Evolutionary conservation across 768 basidiomycete genomes (phyloP), one percentile per base, ranked within the genome.

Genomic region (Boletus sp.): DNA sequence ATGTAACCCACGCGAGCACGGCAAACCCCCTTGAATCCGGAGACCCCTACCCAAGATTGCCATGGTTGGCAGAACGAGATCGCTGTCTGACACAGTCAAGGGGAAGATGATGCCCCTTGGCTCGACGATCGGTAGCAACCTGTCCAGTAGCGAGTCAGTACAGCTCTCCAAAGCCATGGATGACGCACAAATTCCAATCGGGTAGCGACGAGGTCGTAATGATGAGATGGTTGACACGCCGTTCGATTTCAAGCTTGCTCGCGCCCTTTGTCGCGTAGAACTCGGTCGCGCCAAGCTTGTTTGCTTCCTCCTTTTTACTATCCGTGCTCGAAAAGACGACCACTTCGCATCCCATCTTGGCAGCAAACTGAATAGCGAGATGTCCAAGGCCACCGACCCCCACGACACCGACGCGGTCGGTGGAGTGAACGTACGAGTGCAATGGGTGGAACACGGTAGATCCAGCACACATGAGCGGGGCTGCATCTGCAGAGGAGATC

Each of bases 321-420:
- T 76, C 71, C 0, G 73, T 69, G 28, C 67, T 47, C 6, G 73
- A 75, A 32, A 76, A 71, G 6, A 71, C 75, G 47, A 72, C 67
- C 5, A 76, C 75, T 7, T 70, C 69, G 18, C 72, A 73, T 14
- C 75, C 75, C 71, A 76, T 76, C 61, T 74, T 77, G 35, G 70
- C 57, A 4, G 75, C 73, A 55, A 76, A 76, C 42, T 75, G 72
- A 35, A 76, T 68, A 7, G 71, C 73, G 33, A 76, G 71, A 42
- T 76, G 75, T 8, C 75, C 73, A 15, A 76, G 68, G 7, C 75
- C 75, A 2, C 76, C 75, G 24, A 77, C 9, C 0, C 73, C 75
- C 4, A 75, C 59, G 2, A 75, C 52, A 0, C 71, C 72, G 3
- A 77, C 71, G 8, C 74, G 67, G 42, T 75, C 71, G 8, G 72